Percentiles rank a stretch among this genome's conserved stretches.
Conservation (phyloP, 352 stramenopile species). For the Phytophthora agathidicida region DNA sequence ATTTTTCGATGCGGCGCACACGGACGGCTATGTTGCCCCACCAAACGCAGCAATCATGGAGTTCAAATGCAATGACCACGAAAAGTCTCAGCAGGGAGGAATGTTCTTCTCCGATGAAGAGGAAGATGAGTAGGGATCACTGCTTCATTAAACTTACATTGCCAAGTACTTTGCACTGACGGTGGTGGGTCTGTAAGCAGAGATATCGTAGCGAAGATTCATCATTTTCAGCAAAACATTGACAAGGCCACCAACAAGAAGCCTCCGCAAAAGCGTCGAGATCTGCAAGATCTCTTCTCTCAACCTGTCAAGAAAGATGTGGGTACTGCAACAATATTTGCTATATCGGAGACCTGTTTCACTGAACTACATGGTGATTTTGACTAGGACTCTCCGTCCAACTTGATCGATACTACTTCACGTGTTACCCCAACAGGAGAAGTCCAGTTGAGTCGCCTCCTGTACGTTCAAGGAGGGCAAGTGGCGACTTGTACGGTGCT, state of each 20-base stretch:
- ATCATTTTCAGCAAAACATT: conserved; percentile 19
- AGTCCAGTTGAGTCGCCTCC: conserved; percentile 47
- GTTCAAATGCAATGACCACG: neutral
- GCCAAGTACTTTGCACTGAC: neutral
- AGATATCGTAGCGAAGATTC: conserved; percentile 30
- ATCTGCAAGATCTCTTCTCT: conserved; percentile 7
- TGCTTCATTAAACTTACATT: neutral
- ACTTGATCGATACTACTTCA: conserved; percentile 2
- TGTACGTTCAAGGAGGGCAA: conserved; percentile 25
- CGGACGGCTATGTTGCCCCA: conserved; percentile 28
- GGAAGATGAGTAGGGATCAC: conserved; percentile 26
- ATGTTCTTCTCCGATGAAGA: conserved; percentile 39
- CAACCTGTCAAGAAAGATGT: conserved; percentile 4
- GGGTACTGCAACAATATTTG: too few relatives aligned
- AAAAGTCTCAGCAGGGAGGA: neutral
- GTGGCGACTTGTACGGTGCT: neutral
- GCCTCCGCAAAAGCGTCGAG: neutral
- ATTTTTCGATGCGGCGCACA: conserved; percentile 48
- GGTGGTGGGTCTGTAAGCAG: conserved; percentile 2
- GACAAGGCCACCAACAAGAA: conserved; percentile 13
- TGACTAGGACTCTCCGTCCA: neutral
- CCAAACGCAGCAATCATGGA: conserved; percentile 2
- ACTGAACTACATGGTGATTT: too few relatives aligned
- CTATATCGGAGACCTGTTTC: too few relatives aligned
- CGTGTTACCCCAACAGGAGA: conserved; percentile 8